Evolutionary conservation across 2,329 filamentous ascomycete genomes (phyloP).

Genomic region (Fusarium robinianum): DNA sequence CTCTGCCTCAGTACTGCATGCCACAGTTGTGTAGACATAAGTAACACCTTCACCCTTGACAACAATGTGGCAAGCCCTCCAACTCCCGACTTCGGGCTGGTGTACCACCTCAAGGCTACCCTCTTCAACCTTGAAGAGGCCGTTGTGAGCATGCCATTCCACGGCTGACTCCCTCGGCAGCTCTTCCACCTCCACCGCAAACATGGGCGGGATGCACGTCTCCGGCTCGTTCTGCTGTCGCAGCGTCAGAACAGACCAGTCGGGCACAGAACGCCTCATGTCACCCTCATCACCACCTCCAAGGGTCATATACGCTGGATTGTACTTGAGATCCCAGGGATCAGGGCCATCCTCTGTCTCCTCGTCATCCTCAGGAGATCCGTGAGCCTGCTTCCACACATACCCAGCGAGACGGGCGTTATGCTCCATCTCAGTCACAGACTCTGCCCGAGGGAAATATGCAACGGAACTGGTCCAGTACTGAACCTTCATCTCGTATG

Average conservation of each 20-base stretch:
- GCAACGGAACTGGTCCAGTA: slow-evolving; percentile 78
- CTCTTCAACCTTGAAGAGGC: slow-evolving; percentile 49
- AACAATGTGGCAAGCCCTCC: slow-evolving; percentile 40
- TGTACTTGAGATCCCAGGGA: slow-evolving; percentile 70
- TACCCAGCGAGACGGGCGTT: slow-evolving; percentile 50
- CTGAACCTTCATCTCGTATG: slow-evolving; percentile 68
- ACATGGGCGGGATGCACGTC: slow-evolving; percentile 64
- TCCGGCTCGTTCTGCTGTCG: slow-evolving; percentile 43
- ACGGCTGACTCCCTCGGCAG: slow-evolving; percentile 75
- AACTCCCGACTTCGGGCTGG: slow-evolving; percentile 27
- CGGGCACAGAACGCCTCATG: slow-evolving; percentile 48
- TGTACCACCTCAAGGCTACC: slow-evolving; percentile 34
- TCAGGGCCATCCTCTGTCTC: slow-evolving; percentile 59
- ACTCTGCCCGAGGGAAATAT: slow-evolving; percentile 61
- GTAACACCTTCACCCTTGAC: slow-evolving; percentile 26
- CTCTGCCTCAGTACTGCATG: slow-evolving; percentile 15
- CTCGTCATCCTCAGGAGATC: slow-evolving; percentile 51
- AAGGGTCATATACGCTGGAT: slow-evolving; percentile 53
- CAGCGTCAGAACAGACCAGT: slow-evolving; percentile 52
- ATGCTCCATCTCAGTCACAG: slow-evolving; percentile 34
- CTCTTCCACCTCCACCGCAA: slow-evolving; percentile 74
- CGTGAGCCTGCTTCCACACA: slow-evolving; percentile 55
- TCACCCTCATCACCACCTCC: slow-evolving; percentile 35
- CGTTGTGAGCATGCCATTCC: slow-evolving; percentile 80
- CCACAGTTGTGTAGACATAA: slow-evolving; percentile 40